phyloP scores from a whole-genome alignment of 2,329 filamentous ascomycete genomes.

The Apiospora malaysiana region DNA sequence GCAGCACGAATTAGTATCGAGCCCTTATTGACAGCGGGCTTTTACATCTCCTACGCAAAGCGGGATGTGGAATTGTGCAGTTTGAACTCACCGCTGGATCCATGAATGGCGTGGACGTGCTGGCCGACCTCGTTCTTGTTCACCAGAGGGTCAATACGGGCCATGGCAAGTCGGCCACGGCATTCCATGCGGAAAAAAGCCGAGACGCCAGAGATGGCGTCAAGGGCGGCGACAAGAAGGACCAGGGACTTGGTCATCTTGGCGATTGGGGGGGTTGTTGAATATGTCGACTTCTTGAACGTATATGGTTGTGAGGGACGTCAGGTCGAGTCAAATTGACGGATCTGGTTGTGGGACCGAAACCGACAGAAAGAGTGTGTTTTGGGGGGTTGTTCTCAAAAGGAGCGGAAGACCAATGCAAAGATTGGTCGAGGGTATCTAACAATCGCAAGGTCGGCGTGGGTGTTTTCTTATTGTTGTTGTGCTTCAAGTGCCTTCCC shows the following conservation, averaged over 20 bases:
- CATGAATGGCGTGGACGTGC: constrained; percentile 79
- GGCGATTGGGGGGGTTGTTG: not conserved
- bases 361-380: not conserved
- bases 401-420: constrained; percentile 9
- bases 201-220: constrained; percentile 46
- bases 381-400: not conserved
- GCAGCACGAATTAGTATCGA: not conserved
- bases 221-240: constrained; percentile 36
- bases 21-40: no score
- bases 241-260: constrained; percentile 34
- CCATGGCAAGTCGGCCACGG: constrained; percentile 70
- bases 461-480: not conserved
- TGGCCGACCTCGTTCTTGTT: constrained; percentile 61
- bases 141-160: constrained; percentile 79
- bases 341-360: not conserved
- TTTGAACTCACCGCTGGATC: constrained; percentile 70
- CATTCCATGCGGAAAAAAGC: constrained; percentile 95
- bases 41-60: not conserved
- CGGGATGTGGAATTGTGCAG: not conserved
- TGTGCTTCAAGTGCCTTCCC: not conserved
- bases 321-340: not conserved
- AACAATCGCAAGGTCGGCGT: not conserved
- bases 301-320: not conserved
- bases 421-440: constrained; percentile 3
- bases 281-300: not conserved